Base-by-base conservation (phyloP, 192 early-diverging fungal species). In the Linnemannia zychae region DNA sequence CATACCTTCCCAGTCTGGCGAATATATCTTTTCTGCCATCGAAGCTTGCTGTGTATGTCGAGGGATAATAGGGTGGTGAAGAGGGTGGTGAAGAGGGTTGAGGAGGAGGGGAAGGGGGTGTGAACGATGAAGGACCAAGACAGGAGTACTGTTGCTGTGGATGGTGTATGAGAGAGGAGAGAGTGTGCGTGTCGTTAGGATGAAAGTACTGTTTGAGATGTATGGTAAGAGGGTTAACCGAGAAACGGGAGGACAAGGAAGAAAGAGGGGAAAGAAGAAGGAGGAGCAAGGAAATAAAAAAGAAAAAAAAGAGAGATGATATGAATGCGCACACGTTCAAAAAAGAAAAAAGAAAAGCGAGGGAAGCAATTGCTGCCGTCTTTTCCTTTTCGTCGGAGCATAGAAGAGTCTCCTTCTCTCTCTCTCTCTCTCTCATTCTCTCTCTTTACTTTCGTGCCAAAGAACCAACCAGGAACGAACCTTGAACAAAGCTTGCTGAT, bases 381-480 rank as follows among this genome's bases (percentile, higher is more conserved):
- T 68, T 20, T 20, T 31, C 33, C 5, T 68, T 33, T 67, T 53
- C 22, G 31, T 31, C 1, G 37, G 37, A 2, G 22, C 67, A 68
- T 4, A 67, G 67, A 18, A 38, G 31, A 7, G 31, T 67, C 36
- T 22, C 6, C 37, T 22, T 7, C n/a, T 67, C 18, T 67, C 65
- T 67, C 34, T 67, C n/a, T n/a, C n/a, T n/a, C n/a, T n/a, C n/a
- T n/a, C n/a, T n/a, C n/a, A 9, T 44, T 36, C 16, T 40, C n/a
- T 24, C 4, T 15, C 31, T 31, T 63, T 63, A 3, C 57, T 63
- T 28, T 63, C 24, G 57, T 31, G 57, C 57, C 57, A 31, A 63
- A 63, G 57, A 63, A 63, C 57, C 28, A 63, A 63, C 40, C 57
- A 63, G 24, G 57, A 12, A 63, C 57, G 28, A 63, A 63, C 57